Evolutionary conservation across 2,329 filamentous ascomycete genomes (phyloP).

Genomic region (Neofusicoccum kwambonambiense): DNA sequence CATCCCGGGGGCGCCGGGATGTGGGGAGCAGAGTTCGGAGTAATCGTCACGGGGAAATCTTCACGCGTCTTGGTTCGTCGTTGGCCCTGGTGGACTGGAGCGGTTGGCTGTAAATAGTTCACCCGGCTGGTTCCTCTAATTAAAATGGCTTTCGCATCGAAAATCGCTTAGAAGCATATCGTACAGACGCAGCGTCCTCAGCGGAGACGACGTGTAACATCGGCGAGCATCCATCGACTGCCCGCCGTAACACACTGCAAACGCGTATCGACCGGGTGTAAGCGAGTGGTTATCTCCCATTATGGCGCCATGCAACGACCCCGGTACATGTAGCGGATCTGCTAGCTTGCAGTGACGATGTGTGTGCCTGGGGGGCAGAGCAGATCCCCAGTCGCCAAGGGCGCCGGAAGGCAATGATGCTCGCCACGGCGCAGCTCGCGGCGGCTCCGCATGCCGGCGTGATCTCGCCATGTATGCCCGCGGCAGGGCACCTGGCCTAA

Average conservation of each 20-base stretch:
- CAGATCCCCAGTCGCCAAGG: neutral
- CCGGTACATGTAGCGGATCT: neutral
- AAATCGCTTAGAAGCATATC: neutral
- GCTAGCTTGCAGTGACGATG: neutral
- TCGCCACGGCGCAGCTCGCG: neutral
- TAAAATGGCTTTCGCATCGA: neutral
- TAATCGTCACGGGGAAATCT: neutral
- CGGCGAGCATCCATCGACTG: neutral
- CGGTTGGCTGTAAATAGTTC: neutral
- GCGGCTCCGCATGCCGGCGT: neutral
- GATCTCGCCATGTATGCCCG: neutral
- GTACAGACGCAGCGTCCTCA: neutral
- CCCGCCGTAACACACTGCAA: neutral
- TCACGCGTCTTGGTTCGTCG: neutral
- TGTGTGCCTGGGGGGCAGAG: neutral
- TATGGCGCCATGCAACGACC: neutral
- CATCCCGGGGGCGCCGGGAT: neutral
- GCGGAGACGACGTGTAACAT: neutral
- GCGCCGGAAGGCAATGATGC: neutral
- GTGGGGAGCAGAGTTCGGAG: neutral
- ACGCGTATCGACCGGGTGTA: neutral
- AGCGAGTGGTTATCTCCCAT: neutral
- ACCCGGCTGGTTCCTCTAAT: neutral
- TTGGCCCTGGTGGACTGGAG: neutral
- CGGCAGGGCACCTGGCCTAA: neutral